Base-by-base conservation (phyloP, 2,329 filamentous ascomycete genomes). In the Colletotrichum liriopes region DNA sequence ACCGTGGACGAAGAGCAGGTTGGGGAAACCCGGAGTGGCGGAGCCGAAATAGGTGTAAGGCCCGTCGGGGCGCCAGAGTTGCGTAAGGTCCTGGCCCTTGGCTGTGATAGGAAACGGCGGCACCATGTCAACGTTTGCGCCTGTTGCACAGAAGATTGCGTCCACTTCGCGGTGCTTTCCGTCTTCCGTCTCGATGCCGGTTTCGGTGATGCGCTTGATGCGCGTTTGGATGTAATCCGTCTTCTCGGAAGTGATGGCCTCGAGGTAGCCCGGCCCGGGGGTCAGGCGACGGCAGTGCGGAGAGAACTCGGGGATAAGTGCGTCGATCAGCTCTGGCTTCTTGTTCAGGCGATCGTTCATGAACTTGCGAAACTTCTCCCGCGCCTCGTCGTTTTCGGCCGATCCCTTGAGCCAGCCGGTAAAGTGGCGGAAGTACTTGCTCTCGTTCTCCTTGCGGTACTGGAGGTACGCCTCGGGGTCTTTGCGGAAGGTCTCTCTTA, bases 41-140 rank as follows among this genome's bases (percentile, higher is more conserved):
- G 91, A 76, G 0, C 91, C 92, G 8, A 93, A 82, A 75, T 94
- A 94, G 0, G 89, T 92, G 77, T 93, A 90, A 0, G 92, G 92
- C 71, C 88, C 88, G 49, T 85, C 86, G 1, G 84, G 83, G 18
- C 83, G 84, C 92, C 92, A 94, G 1, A 88, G 83, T 11, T 84
- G 79, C 14, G 83, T 81, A 1, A 93, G 81, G 67, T 91, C 86
- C 11, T 85, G 79, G 2, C 87, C 89, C 59, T 86, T 80, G 1
- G 89, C 87, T 32, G 84, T 82, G 74, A 94, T 88, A 0, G 89
- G 83, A 74, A 93, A 93, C 0, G 86, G 86, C 0, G 90, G 90
- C 0, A 87, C 82, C 79, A 88, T 84, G 74, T 90, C 86, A 14
- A 86, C 84, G 74, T 92, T 91, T 11, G 90, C 90, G 1, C 92